phyloP scores from a whole-genome alignment of 352 stramenopile species.

The Pythium diclinum region DNA sequence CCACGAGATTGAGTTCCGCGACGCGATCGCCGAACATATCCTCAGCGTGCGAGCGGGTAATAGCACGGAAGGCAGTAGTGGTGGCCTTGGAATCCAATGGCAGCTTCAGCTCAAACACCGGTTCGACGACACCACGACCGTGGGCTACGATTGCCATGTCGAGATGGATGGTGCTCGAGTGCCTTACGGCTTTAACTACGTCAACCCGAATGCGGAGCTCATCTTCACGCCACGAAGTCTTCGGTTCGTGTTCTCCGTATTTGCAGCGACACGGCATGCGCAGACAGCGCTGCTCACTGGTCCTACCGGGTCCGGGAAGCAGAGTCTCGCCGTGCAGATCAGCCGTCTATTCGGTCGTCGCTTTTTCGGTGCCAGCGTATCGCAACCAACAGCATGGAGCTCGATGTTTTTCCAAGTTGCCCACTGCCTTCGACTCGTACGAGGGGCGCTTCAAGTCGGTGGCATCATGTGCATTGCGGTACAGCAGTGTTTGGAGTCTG shows the following conservation, averaged over 20 bases:
- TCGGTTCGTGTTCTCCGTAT: slow-evolving; percentile 52
- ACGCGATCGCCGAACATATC: slow-evolving; percentile 39
- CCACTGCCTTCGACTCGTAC: slow-evolving; percentile 34
- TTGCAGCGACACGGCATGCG: slow-evolving; percentile 37
- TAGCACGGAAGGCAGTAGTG: background rate
- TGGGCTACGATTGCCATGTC: slow-evolving; percentile 62
- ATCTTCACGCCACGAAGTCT: slow-evolving; percentile 47
- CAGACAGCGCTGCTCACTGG: slow-evolving; percentile 24
- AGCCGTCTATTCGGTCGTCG: slow-evolving; percentile 44
- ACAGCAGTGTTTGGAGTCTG: background rate
- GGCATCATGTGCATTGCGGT: slow-evolving; percentile 25
- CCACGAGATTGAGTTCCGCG: slow-evolving; percentile 57
- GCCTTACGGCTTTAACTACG: slow-evolving; percentile 68
- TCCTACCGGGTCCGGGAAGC: slow-evolving; percentile 29
- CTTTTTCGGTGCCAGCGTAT: slow-evolving; percentile 28
- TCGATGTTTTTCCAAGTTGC: slow-evolving; percentile 23
- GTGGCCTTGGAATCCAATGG: slow-evolving; percentile 35
- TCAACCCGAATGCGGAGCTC: slow-evolving; percentile 25
- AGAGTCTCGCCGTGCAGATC: slow-evolving; percentile 37
- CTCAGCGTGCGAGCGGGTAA: slow-evolving; percentile 1
- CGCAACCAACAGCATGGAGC: background rate
- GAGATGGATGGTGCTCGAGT: slow-evolving; percentile 47
- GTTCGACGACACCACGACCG: slow-evolving; percentile 53
- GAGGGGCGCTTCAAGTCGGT: slow-evolving; percentile 29
- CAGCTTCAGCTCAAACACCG: slow-evolving; percentile 57